These are phyloP conservation scores for Rhodotorula paludigena DNA, from an alignment of 768 basidiomycete species.

Conservation along the genomic window DNA sequence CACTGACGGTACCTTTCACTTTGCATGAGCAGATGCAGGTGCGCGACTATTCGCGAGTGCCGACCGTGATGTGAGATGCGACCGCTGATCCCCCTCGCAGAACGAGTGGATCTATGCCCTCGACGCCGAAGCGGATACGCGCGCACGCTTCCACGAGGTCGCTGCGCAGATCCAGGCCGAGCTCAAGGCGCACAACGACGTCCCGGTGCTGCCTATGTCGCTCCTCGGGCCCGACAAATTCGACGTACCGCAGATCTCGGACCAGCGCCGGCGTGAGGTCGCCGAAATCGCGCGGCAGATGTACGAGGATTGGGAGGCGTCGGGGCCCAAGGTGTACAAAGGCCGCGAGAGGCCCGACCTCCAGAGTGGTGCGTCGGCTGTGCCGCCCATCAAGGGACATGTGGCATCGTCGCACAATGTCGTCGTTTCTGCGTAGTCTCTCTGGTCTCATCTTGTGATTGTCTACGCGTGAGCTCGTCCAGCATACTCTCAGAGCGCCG, in stretches of 20 bases:
- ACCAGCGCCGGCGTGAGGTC: not conserved
- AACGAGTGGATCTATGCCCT: conserved; percentile 5
- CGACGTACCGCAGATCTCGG: conserved; percentile 2
- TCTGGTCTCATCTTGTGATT: not conserved
- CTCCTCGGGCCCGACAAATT: conserved; percentile 24
- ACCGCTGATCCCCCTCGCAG: not conserved
- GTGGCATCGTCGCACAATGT: too few relatives aligned
- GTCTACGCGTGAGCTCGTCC: too few relatives aligned
- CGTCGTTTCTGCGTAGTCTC: not conserved
- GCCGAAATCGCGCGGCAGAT: not conserved
- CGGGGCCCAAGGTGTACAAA: not conserved
- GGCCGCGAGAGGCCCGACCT: not conserved
- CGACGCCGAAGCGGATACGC: conserved; percentile 11
- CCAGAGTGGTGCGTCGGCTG: not conserved
- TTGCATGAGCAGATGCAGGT: too few relatives aligned
- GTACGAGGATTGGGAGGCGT: not conserved
- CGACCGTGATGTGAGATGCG: not conserved
- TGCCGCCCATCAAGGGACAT: not conserved
- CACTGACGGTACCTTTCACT: too few relatives aligned
- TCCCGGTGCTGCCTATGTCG: conserved; percentile 4
- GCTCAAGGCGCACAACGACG: conserved; percentile 3
- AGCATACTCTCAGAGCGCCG: too few relatives aligned
- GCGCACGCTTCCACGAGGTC: not conserved
- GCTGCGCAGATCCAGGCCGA: conserved; percentile 19
- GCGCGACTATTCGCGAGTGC: too few relatives aligned